Conservation (phyloP, 192 early-diverging fungal genomes). For the Backusella morwellensis region DNA sequence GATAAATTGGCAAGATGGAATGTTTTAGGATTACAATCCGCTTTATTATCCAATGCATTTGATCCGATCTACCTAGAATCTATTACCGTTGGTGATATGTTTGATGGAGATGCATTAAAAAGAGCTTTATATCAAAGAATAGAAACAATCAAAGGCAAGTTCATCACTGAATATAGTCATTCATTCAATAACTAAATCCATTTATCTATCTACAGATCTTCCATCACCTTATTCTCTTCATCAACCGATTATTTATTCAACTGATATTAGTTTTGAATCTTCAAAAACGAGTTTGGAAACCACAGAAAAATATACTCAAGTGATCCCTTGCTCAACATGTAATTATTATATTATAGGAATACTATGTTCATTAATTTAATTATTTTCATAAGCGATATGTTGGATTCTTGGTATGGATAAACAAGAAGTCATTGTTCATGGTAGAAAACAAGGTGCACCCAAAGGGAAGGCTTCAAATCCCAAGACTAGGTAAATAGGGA, state of each 20-base stretch:
- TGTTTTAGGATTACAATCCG: constrained; percentile 74
- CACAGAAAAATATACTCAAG: not conserved
- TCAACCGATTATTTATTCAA: constrained; percentile 1
- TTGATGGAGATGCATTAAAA: constrained; percentile 53
- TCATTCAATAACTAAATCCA: too few species aligned
- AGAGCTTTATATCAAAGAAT: constrained; percentile 66
- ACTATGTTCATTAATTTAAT: not conserved
- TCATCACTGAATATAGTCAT: too few species aligned
- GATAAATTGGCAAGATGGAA: constrained; percentile 94
- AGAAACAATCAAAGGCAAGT: constrained; percentile 20
- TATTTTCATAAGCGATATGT: constrained; percentile 11
- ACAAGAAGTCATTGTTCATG: constrained; percentile 31
- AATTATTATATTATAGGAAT: not conserved
- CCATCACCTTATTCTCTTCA: constrained; percentile 14
- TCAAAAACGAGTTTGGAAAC: constrained; percentile 24
- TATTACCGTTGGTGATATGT: constrained; percentile 70
- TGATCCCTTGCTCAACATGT: constrained; percentile 32
- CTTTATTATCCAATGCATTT: constrained; percentile 60
- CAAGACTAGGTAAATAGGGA: constrained; percentile 31
- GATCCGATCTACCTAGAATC: constrained; percentile 67
- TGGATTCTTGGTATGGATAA: constrained; percentile 27
- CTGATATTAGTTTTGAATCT: constrained; percentile 11
- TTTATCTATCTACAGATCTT: not conserved
- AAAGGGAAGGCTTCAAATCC: constrained; percentile 20
- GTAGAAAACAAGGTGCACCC: constrained; percentile 35